These are phyloP conservation scores for Tuber calosporum DNA, from an alignment of 495 filamentous ascomycete genomes.

Conservation along the genomic window DNA sequence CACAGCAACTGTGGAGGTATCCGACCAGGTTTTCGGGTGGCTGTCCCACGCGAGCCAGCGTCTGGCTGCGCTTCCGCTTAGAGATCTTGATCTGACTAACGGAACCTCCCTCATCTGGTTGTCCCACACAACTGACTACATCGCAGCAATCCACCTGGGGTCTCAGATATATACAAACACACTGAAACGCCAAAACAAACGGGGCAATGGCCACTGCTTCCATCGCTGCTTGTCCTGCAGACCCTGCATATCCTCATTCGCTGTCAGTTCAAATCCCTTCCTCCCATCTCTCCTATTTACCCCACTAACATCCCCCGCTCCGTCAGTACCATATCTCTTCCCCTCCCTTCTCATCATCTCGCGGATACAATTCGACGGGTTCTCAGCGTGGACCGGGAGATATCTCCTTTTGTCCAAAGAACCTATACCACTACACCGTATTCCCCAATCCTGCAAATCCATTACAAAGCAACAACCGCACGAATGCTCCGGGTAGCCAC, in stretches of 20 bases:
- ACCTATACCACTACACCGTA: conserved; percentile 40
- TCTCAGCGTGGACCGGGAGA: conserved; percentile 77
- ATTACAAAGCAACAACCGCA: conserved; percentile 85
- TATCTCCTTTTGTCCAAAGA: conserved; percentile 74
- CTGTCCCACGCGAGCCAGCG: not conserved
- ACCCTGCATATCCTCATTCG: conserved; percentile 61
- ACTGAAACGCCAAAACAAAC: not conserved
- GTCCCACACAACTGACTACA: conserved; percentile 21
- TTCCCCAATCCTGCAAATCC: conserved; percentile 58
- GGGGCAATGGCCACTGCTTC: not conserved
- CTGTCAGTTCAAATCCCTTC: conserved; percentile 49
- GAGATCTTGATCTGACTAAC: conserved; percentile 13
- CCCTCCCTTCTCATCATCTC: conserved; percentile 74
- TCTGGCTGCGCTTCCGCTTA: not conserved
- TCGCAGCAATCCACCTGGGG: not conserved
- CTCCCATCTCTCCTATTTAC: conserved; percentile 9
- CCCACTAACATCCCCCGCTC: conserved; percentile 16
- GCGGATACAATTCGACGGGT: conserved; percentile 68
- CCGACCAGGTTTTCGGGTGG: conserved; percentile 10
- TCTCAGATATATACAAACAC: not conserved
- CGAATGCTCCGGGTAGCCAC: conserved; percentile 94
- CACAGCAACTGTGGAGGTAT: conserved; percentile 16
- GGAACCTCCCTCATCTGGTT: conserved; percentile 7
- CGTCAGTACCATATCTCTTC: conserved; percentile 65
- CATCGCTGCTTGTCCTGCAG: conserved; percentile 20